Evolutionary conservation across 176 grass and related monocot species (phyloP).

Genomic region (Dendrocalamus sinicus): DNA sequence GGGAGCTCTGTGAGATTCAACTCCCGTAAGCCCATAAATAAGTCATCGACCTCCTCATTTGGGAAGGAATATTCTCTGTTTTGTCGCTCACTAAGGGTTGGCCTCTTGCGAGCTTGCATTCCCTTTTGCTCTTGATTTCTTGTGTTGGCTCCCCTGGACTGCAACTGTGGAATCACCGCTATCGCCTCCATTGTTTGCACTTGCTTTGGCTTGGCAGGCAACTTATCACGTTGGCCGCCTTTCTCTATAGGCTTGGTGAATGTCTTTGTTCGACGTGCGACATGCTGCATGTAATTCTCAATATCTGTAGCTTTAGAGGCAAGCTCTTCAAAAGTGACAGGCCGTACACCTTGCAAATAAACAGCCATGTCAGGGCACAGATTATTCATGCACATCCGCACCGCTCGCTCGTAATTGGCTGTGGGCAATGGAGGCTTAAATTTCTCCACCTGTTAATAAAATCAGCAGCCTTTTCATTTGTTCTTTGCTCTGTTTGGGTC

Average conservation of each 20-base stretch:
- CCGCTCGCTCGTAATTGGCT: too few relatives aligned
- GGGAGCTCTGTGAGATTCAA: background rate
- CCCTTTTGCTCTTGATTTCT: fast-evolving
- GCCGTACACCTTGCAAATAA: background rate
- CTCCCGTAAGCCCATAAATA: background rate
- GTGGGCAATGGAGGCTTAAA: too few relatives aligned
- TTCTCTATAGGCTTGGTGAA: background rate
- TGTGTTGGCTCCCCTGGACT: too few relatives aligned
- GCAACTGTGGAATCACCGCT: fast-evolving
- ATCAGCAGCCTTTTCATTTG: too few relatives aligned
- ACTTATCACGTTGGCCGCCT: background rate
- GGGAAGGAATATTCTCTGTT: too few relatives aligned
- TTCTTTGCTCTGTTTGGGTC: background rate
- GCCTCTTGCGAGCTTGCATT: background rate
- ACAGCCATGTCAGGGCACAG: too few relatives aligned
- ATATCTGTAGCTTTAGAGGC: background rate
- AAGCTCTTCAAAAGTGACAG: background rate
- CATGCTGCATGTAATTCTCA: background rate
- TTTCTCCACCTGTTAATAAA: too few relatives aligned
- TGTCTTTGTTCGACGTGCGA: background rate
- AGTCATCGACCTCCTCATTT: background rate
- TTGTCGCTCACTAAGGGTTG: too few relatives aligned
- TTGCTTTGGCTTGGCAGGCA: background rate
- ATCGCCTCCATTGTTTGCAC: background rate
- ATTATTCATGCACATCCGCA: too few relatives aligned